These are phyloP conservation scores for Cryptococcus sp. DNA, from an alignment of 1,284 basidiomycete genomes.

Conservation along the genomic window DNA sequence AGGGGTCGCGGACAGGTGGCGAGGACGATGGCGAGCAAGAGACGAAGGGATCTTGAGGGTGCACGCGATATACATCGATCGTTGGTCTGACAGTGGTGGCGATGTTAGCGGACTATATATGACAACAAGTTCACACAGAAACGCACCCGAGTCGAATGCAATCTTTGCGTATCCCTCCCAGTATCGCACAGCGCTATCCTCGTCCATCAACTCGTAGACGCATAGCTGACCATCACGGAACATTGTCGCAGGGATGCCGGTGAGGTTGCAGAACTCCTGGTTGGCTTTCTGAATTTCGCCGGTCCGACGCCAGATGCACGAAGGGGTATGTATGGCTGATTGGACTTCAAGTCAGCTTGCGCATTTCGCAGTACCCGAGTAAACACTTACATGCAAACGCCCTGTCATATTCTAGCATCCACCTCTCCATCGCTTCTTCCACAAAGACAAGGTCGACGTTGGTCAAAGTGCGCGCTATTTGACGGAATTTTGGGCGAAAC, in stretches of 20 bases:
- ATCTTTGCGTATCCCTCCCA: conserved; percentile 89
- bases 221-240: conserved; percentile 72
- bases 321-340: conserved; percentile 87
- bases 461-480: conserved; percentile 83
- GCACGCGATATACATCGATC: conserved; percentile 87
- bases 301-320: conserved; percentile 93
- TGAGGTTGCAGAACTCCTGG: conserved; percentile 63
- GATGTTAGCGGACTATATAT: background rate
- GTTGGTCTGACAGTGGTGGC: conserved; percentile 29
- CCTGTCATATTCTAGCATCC: conserved; percentile 93
- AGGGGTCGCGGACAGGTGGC: conserved; percentile 27
- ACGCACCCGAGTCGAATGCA: conserved; percentile 73
- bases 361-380: background rate
- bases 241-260: conserved; percentile 40
- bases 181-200: conserved; percentile 94
- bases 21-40: conserved; percentile 37
- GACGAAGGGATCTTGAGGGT: conserved; percentile 72
- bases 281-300: conserved; percentile 99
- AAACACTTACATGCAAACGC: conserved; percentile 70
- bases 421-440: conserved; percentile 93
- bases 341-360: too few species aligned
- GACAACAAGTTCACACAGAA: conserved; percentile 45
- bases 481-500: conserved; percentile 88
- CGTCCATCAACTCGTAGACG: conserved; percentile 96
- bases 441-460: conserved; percentile 98